phyloP scores from a whole-genome alignment of 139 green algal genomes.

The Prasinococcaceae sp. region DNA sequence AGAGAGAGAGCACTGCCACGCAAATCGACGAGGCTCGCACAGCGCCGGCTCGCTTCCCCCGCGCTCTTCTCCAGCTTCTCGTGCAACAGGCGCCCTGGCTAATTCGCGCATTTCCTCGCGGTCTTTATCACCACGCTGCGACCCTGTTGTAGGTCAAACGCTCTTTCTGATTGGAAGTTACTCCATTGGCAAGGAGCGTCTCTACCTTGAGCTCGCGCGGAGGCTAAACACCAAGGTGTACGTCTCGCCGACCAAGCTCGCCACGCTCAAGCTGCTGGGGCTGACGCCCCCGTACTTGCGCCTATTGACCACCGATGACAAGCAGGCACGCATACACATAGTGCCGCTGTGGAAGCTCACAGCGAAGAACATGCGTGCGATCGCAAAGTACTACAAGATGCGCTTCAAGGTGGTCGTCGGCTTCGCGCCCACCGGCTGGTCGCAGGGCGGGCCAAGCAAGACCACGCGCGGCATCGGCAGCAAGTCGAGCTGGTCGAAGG shows the following conservation, averaged over 20 bases:
- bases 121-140: too few relatives aligned
- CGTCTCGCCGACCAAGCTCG: constrained; percentile 42
- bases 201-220: constrained; percentile 68
- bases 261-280: not conserved
- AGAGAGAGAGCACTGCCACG: too few relatives aligned
- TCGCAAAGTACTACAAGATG: constrained; percentile 26
- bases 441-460: constrained; percentile 26
- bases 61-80: too few relatives aligned
- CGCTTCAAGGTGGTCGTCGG: constrained; percentile 34
- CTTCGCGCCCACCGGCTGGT: constrained; percentile 73
- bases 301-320: constrained; percentile 62
- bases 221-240: constrained; percentile 56
- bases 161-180: constrained; percentile 85
- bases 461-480: constrained; percentile 24
- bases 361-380: constrained; percentile 49
- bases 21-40: too few relatives aligned
- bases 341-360: constrained; percentile 46
- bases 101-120: too few relatives aligned
- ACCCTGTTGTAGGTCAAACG: too few relatives aligned
- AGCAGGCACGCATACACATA: constrained; percentile 65
- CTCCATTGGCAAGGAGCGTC: constrained; percentile 77
- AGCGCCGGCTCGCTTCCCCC: too few relatives aligned
- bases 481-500: too few relatives aligned
- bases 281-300: constrained; percentile 23
- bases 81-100: too few relatives aligned